A percentile compares a stretch with the other conserved stretches of the same genome.
Evolutionary conservation across 2,329 filamentous ascomycete species (phyloP).

Genomic region (Pyrenophora tritici-repentis): DNA sequence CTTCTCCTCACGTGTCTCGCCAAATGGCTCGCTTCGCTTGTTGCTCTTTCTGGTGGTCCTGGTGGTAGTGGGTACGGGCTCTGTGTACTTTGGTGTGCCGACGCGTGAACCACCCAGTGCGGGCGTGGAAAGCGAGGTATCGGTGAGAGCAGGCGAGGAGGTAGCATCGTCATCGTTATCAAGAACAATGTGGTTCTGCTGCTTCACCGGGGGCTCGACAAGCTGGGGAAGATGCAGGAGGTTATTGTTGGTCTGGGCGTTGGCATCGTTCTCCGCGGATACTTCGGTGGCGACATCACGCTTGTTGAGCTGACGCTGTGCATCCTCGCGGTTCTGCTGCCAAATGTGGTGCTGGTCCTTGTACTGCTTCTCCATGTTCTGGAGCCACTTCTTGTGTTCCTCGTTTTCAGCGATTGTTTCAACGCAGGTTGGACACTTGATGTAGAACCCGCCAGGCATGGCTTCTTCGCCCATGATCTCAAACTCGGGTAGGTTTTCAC

Average conservation of each 20-base stretch:
- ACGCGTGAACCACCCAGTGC: slow-evolving; percentile 27
- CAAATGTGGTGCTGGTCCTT: slow-evolving; percentile 30
- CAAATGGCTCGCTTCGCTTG: slow-evolving; percentile 7
- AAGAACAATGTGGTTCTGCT: neutral
- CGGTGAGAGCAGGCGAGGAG: slow-evolving; percentile 35
- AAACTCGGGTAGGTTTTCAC: slow-evolving; percentile 58
- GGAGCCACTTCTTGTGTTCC: slow-evolving; percentile 31
- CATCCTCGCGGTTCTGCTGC: slow-evolving; percentile 24
- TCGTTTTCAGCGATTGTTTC: slow-evolving; percentile 21
- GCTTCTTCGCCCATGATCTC: slow-evolving; percentile 55
- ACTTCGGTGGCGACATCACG: slow-evolving; percentile 4
- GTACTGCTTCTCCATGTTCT: slow-evolving; percentile 28
- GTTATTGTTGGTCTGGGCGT: too few species aligned
- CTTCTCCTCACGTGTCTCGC: slow-evolving; percentile 18
- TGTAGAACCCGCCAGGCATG: slow-evolving; percentile 55
- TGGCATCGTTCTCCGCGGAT: too few species aligned
- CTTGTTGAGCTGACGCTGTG: slow-evolving; percentile 20
- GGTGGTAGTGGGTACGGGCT: neutral
- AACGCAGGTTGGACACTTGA: slow-evolving; percentile 56
- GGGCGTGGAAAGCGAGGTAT: slow-evolving; percentile 33
- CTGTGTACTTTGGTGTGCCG: slow-evolving; percentile 25
- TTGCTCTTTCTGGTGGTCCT: slow-evolving; percentile 7
- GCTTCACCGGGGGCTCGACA: too few species aligned
- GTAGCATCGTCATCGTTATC: slow-evolving; percentile 19
- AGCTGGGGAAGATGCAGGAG: too few species aligned